Evolutionary conservation across 768 basidiomycete genomes (phyloP).

Genomic region (Lentinula sp.): DNA sequence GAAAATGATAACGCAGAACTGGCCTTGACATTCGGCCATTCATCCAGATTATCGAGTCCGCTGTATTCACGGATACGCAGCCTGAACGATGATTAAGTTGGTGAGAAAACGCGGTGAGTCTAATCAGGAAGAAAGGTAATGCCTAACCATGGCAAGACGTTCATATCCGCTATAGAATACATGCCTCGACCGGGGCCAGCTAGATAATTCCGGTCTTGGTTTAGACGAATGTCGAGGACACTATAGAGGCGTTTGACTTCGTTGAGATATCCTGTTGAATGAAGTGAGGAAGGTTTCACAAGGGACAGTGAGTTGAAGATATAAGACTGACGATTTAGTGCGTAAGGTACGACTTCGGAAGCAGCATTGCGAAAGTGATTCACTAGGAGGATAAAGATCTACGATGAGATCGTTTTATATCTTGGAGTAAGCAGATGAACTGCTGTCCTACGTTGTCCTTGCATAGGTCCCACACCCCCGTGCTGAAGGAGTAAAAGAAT

Average conservation of each 20-base stretch:
- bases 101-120: not conserved
- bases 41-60: constrained; percentile 53
- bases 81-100: constrained; percentile 29
- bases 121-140: not conserved
- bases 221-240: constrained; percentile 72
- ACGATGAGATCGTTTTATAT: no score
- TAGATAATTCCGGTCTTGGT: constrained; percentile 64
- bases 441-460: constrained; percentile 49
- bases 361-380: constrained; percentile 66
- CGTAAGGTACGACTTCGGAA: constrained; percentile 64
- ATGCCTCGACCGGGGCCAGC: constrained; percentile 66
- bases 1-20: not conserved
- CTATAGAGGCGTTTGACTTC: constrained; percentile 81
- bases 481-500: not conserved
- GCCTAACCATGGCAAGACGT: constrained; percentile 55
- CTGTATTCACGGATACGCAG: constrained; percentile 40
- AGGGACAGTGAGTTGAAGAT: not conserved
- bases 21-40: constrained; percentile 60
- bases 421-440: not conserved
- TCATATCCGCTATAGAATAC: constrained; percentile 68
- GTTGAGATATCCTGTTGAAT: constrained; percentile 33
- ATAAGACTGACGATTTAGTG: constrained; percentile 17
- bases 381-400: constrained; percentile 26
- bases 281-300: no score
- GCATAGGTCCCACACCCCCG: constrained; percentile 70